Conservation (phyloP, 805 yeast genomes). For the Yueomyces sp. region DNA sequence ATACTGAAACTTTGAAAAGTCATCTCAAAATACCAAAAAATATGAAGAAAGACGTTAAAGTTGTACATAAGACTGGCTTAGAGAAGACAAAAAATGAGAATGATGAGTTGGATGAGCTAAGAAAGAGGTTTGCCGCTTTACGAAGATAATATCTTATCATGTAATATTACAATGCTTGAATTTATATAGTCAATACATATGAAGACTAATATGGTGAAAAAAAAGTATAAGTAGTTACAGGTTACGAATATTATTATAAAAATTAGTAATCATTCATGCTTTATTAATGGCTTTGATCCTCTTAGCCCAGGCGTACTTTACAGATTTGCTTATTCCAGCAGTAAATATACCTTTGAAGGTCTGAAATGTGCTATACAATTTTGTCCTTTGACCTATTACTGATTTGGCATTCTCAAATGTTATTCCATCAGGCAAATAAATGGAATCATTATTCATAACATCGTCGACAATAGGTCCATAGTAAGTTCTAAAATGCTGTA, state of each 20-base stretch:
- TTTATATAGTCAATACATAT: too few relatives aligned
- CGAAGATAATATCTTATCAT: constrained; percentile 25
- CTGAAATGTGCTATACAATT: constrained; percentile 60
- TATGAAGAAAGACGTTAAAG: constrained; percentile 25
- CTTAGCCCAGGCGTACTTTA: constrained; percentile 69
- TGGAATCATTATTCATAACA: constrained; percentile 21
- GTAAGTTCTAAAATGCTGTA: constrained; percentile 49
- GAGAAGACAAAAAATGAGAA: background rate
- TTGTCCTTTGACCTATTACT: constrained; percentile 42
- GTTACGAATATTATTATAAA: background rate
- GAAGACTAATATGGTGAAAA: too few relatives aligned
- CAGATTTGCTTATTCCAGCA: constrained; percentile 66
- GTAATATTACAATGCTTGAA: background rate
- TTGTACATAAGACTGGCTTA: constrained; percentile 7
- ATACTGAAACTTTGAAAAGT: constrained; percentile 28
- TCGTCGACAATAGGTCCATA: constrained; percentile 48
- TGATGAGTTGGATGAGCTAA: constrained; percentile 49
- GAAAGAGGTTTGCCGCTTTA: constrained; percentile 67
- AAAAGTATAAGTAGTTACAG: too few relatives aligned
- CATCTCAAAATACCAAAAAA: constrained; percentile 29
- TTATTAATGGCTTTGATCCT: constrained; percentile 25
- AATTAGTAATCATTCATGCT: background rate
- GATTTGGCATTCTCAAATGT: constrained; percentile 24
- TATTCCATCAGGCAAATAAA: constrained; percentile 28
- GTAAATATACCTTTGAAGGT: constrained; percentile 73